Percentiles rank a stretch among this genome's conserved stretches.
phyloP scores from a whole-genome alignment of 257 asterid species.

The Solanum pennellii region DNA sequence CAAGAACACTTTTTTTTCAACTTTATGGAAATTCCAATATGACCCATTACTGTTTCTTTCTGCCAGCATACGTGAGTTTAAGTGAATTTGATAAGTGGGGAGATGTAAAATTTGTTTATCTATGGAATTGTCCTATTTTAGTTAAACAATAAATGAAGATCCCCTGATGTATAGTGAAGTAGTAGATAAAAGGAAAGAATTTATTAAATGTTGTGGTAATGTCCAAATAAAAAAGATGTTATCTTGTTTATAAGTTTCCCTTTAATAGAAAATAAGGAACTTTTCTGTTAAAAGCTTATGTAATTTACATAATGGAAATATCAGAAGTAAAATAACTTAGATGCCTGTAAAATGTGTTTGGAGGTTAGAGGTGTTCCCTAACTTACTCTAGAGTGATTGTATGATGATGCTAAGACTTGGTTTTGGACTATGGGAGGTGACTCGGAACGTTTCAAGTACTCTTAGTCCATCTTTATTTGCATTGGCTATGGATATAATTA shows the following conservation, averaged over 20 bases:
- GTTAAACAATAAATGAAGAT: neutral
- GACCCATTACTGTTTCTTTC: no score
- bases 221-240: neutral
- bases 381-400: neutral
- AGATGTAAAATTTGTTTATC: no score
- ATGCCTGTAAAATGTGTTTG: neutral
- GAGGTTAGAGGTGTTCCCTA: neutral
- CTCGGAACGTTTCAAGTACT: neutral
- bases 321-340: neutral
- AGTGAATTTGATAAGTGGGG: no score
- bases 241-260: neutral
- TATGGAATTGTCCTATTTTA: no score
- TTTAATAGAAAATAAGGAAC: neutral
- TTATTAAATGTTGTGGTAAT: neutral
- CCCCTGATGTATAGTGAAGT: neutral
- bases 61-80: no score
- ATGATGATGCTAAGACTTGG: neutral
- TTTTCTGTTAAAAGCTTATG: neutral
- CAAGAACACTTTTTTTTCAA: no score
- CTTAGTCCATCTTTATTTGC: neutral
- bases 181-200: neutral
- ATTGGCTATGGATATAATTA: neutral
- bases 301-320: neutral
- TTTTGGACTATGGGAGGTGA: neutral
- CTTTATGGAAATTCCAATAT: no score